Evolutionary conservation across 148 eudicot species (phyloP), one percentile per base, ranked within the genome.

Genomic region (Cornus kousa): DNA sequence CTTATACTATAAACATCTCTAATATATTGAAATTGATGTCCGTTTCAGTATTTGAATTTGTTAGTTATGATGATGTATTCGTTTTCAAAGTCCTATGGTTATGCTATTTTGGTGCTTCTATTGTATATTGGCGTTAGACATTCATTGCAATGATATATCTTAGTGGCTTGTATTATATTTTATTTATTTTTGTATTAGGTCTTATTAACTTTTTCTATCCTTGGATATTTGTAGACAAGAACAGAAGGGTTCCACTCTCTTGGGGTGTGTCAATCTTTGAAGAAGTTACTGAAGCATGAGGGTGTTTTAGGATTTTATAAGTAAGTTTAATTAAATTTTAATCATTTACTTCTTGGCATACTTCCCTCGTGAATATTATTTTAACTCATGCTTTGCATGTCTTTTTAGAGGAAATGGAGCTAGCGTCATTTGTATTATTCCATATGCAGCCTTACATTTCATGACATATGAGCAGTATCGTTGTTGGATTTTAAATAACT

Each of bases 401-500:
- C 71, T 57, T 86, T 86, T n/a, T 73, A 96, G 98, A 83, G 99
- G 99, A 83, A 96, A 96, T 80, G 98, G 98, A 77, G 98, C 99
- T 39, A 96, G 98, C 60, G 92, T 96, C 60, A 86, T 93, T 50
- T 87, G 99, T 72, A 93, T 96, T 83, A 91, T 96, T 78, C 99
- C 97, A 13, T 96, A 96, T 82, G 98, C 98, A 12, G 98, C 99
- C 39, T 86, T 96, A 87, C 98, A 93, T 91, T 96, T 81, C 85
- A 96, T 96, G 98, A 83, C 99, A 10, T 96, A 96, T 79, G 99
- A 96, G 90, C 93, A 86, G 79, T 96, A 96, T 79, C 93, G 98
- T 62, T 80, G 72, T 67, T 92, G 91, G 92, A 86, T 96, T 20
- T 83, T 87, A 78, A 83, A 81, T 77, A 92, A 93, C 74, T 89